Percentiles rank a stretch among this genome's conserved stretches.
These are phyloP conservation scores for Hypoxylon lenormandii DNA, from an alignment of 495 filamentous ascomycete genomes.

Conservation along the genomic window DNA sequence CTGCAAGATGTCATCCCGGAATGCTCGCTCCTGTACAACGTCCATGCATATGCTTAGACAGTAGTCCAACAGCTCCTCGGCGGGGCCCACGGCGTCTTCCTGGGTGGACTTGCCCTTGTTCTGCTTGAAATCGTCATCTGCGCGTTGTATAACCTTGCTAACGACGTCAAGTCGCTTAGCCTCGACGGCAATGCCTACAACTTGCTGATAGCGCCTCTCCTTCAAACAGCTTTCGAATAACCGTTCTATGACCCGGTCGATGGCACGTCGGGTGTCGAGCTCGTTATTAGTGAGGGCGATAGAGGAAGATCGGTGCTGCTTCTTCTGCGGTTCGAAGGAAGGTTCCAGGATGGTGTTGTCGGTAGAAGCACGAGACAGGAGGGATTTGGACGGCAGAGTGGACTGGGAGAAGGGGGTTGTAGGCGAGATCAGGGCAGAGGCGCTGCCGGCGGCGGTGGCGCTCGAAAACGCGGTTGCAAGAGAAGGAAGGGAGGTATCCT, in stretches of 20 bases:
- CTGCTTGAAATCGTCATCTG: constrained; percentile 82
- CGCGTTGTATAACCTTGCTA: constrained; percentile 82
- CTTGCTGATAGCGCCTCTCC: constrained; percentile 89
- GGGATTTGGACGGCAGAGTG: constrained; percentile 86
- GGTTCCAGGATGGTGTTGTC: constrained; percentile 72
- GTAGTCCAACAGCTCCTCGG: constrained; percentile 97
- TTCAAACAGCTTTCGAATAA: constrained; percentile 91
- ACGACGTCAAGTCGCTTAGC: constrained; percentile 92
- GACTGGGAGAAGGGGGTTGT: constrained; percentile 95
- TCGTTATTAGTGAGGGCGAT: constrained; percentile 59
- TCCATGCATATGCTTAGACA: constrained; percentile 96
- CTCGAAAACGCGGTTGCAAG: constrained; percentile 80
- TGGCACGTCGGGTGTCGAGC: constrained; percentile 69
- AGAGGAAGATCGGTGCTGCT: constrained; percentile 63
- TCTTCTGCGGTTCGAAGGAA: constrained; percentile 69
- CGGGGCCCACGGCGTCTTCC: constrained; percentile 67
- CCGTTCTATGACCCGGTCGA: constrained; percentile 84
- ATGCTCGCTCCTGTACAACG: constrained; percentile 89
- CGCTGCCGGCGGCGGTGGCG: constrained; percentile 69
- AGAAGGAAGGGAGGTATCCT: constrained; percentile 69
- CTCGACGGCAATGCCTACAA: constrained; percentile 98
- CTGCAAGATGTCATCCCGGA: constrained; percentile 82
- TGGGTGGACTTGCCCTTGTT: constrained; percentile 63
- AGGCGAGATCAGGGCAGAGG: constrained; percentile 80
- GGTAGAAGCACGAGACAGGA: constrained; percentile 75